Evolutionary conservation across 2,329 filamentous ascomycete species (phyloP).

Genomic region (Botryotinia globosa): DNA sequence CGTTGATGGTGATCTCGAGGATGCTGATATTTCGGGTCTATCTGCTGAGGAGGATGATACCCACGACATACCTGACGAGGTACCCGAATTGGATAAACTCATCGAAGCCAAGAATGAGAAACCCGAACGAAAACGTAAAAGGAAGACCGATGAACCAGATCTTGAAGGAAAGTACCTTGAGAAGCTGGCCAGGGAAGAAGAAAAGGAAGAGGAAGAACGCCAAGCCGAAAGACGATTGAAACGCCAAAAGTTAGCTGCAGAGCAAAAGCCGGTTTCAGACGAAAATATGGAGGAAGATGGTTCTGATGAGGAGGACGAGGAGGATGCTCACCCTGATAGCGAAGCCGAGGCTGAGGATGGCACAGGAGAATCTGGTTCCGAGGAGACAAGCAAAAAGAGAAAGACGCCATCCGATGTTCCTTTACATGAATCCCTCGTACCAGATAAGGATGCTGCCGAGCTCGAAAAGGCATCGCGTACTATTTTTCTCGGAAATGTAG

Average conservation of each 20-base stretch:
- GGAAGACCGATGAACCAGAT: conserved; percentile 62
- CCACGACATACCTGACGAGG: conserved; percentile 24
- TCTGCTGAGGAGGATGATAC: conserved; percentile 35
- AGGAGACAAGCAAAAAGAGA: conserved; percentile 37
- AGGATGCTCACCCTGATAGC: conserved; percentile 29
- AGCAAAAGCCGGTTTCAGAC: conserved; percentile 39
- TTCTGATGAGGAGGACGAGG: conserved; percentile 31
- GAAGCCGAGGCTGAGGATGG: conserved; percentile 34
- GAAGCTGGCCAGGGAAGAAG: conserved; percentile 58
- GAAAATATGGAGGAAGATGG: conserved; percentile 35
- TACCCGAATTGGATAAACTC: conserved; percentile 42
- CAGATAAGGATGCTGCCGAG: conserved; percentile 57
- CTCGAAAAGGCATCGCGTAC: conserved; percentile 85
- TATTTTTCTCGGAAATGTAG: conserved; percentile 90
- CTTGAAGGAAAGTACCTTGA: conserved; percentile 69
- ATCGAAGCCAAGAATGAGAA: conserved; percentile 44
- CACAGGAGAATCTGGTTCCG: conserved; percentile 28
- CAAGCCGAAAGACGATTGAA: conserved; percentile 47
- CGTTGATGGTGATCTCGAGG: conserved; percentile 39
- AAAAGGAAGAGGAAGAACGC: conserved; percentile 51
- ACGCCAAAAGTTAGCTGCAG: conserved; percentile 48
- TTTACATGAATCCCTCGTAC: conserved; percentile 55
- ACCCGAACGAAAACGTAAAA: conserved; percentile 58
- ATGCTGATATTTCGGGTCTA: conserved; percentile 35
- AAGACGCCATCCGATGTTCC: conserved; percentile 44